Conservation (phyloP, 768 basidiomycete species). For the Boletus tylopilopsis region DNA sequence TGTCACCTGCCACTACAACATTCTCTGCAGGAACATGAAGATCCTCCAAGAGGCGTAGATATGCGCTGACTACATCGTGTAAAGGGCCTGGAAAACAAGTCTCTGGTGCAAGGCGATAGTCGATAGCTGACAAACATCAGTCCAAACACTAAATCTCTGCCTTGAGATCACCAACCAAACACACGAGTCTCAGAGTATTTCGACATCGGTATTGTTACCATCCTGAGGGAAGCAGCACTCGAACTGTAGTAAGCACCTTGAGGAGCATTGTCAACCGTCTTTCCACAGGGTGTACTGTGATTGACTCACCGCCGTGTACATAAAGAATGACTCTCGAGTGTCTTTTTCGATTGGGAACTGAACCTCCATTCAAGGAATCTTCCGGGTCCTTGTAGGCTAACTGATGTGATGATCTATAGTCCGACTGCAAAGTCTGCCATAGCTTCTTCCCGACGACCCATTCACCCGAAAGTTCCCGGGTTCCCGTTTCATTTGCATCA, state of each 20-base stretch:
- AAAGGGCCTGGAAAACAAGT: slow-evolving; percentile 89
- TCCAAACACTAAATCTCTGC: not conserved
- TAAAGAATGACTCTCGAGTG: slow-evolving; percentile 87
- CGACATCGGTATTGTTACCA: slow-evolving; percentile 87
- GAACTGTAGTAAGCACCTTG: slow-evolving; percentile 90
- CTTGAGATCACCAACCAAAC: slow-evolving; percentile 53
- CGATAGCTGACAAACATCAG: slow-evolving; percentile 54
- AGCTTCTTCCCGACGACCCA: slow-evolving; percentile 95
- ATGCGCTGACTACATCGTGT: slow-evolving; percentile 82
- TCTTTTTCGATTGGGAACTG: slow-evolving; percentile 32
- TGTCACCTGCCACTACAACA: slow-evolving; percentile 85
- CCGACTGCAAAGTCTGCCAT: slow-evolving; percentile 82
- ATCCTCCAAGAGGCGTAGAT: slow-evolving; percentile 83
- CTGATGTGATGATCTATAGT: slow-evolving; percentile 58
- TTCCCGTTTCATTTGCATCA: slow-evolving; percentile 73
- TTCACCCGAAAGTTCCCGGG: slow-evolving; percentile 84
- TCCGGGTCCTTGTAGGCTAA: slow-evolving; percentile 21
- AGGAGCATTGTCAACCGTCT: slow-evolving; percentile 1
- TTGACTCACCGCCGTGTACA: slow-evolving; percentile 78
- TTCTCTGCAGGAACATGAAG: slow-evolving; percentile 90
- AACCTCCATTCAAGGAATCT: slow-evolving; percentile 14
- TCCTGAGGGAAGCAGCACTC: slow-evolving; percentile 84
- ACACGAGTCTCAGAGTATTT: slow-evolving; percentile 87
- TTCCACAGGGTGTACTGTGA: not conserved
- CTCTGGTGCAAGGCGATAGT: slow-evolving; percentile 95